phyloP scores from a whole-genome alignment of 306 rosid genomes.

The Dalbergia oliveri region DNA sequence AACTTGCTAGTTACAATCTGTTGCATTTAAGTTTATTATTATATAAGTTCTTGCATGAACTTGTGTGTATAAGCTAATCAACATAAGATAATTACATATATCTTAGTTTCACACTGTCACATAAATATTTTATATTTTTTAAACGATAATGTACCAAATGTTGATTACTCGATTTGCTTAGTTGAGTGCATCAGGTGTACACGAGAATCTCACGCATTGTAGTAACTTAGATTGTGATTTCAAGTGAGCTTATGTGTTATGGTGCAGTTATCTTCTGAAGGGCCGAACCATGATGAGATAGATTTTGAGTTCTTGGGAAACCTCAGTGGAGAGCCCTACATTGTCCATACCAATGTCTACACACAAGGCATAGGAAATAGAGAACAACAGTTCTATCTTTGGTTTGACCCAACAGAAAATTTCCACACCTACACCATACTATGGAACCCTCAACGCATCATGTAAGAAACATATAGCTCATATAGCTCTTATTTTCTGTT shows the following conservation, averaged over 20 bases:
- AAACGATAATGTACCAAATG: background rate
- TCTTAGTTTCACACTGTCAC: background rate
- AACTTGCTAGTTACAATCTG: background rate
- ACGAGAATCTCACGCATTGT: background rate
- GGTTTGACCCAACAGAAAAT: conserved; percentile 58
- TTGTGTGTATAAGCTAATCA: background rate
- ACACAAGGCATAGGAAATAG: conserved; percentile 52
- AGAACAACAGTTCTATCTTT: conserved; percentile 57
- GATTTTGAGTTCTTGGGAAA: conserved; percentile 61
- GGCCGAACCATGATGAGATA: conserved; percentile 52
- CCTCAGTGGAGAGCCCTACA: conserved; percentile 50
- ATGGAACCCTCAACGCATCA: conserved; percentile 52
- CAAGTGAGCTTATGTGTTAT: conserved; percentile 1
- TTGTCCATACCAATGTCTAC: conserved; percentile 54
- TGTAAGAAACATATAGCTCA: conserved; percentile 38
- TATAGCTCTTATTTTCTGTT: background rate
- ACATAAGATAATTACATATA: background rate
- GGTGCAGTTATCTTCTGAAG: conserved; percentile 49
- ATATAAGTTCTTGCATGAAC: background rate
- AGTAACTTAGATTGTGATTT: background rate
- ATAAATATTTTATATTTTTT: background rate
- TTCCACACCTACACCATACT: conserved; percentile 53
- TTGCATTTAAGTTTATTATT: background rate
- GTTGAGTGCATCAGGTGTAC: background rate
- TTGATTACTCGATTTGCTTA: background rate